Evolutionary conservation across 176 grass and related monocot species (phyloP).

Genomic region (Aegilops sharonensis): DNA sequence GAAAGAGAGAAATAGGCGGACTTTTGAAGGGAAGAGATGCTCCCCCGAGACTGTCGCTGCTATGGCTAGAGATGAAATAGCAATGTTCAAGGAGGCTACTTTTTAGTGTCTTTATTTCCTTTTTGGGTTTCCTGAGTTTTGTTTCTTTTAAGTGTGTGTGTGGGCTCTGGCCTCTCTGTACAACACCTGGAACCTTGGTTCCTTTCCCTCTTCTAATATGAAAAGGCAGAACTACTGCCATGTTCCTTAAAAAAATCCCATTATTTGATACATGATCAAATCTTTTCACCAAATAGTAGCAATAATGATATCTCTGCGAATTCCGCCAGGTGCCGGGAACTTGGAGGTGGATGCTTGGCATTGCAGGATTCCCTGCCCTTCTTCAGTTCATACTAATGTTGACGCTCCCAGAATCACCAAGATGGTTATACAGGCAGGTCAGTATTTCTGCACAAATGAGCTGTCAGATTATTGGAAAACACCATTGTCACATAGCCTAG

Average conservation of each 20-base stretch:
- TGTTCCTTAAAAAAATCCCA: neutral
- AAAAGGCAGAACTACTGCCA: too few relatives aligned
- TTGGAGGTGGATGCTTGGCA: slow-evolving; percentile 98
- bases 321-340: slow-evolving; percentile 64
- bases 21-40: too few relatives aligned
- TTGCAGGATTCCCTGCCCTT: slow-evolving; percentile 83
- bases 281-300: neutral
- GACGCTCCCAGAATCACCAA: slow-evolving; percentile 88
- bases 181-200: too few relatives aligned
- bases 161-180: too few relatives aligned
- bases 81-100: too few relatives aligned
- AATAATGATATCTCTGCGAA: neutral
- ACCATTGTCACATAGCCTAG: neutral
- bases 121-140: too few relatives aligned
- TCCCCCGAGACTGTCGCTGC: too few relatives aligned
- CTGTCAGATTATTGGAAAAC: neutral
- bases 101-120: too few relatives aligned
- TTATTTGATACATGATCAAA: neutral
- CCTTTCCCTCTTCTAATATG: too few relatives aligned
- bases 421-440: slow-evolving; percentile 95
- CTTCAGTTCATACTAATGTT: slow-evolving; percentile 85
- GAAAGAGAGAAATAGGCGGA: too few relatives aligned
- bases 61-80: too few relatives aligned
- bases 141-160: too few relatives aligned
- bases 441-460: neutral